Percentiles rank a stretch among this genome's conserved stretches.
phyloP scores from a whole-genome alignment of 2,329 filamentous ascomycete species.

The Diplocarpon rosae region DNA sequence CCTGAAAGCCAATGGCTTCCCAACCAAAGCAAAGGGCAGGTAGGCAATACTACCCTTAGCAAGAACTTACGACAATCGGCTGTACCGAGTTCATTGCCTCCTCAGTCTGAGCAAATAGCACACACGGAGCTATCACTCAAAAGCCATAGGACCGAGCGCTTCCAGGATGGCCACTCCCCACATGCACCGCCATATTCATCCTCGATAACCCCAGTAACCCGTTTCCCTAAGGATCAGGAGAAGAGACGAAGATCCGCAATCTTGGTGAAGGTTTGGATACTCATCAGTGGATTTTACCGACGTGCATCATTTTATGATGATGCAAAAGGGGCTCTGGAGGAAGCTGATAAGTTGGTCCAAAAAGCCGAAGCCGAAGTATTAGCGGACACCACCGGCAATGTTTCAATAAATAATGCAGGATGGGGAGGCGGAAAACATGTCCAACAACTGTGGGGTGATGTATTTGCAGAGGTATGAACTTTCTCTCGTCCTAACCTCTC shows the following conservation, averaged over 20 bases:
- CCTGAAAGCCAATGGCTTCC: slow-evolving; percentile 25
- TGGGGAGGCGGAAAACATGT: slow-evolving; percentile 77
- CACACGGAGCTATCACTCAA: slow-evolving; percentile 18
- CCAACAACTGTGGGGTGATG: slow-evolving; percentile 75
- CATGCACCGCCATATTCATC: slow-evolving; percentile 11
- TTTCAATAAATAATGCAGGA: slow-evolving; percentile 49
- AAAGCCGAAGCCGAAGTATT: slow-evolving; percentile 56
- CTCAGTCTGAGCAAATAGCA: slow-evolving; percentile 20
- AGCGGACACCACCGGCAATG: slow-evolving; percentile 49
- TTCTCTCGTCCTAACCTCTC: not conserved
- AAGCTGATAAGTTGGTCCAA: slow-evolving; percentile 69
- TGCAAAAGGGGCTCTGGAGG: slow-evolving; percentile 64
- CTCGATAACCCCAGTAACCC: slow-evolving; percentile 20
- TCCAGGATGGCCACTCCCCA: slow-evolving; percentile 16
- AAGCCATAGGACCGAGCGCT: slow-evolving; percentile 4
- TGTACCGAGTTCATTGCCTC: slow-evolving; percentile 13
- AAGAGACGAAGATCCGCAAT: slow-evolving; percentile 39
- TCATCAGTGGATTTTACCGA: slow-evolving; percentile 80
- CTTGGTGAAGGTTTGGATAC: slow-evolving; percentile 76
- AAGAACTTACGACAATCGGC: not conserved
- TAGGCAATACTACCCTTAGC: slow-evolving; percentile 5
- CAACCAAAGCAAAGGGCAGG: slow-evolving; percentile 3
- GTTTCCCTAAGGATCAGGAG: slow-evolving; percentile 44
- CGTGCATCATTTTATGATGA: slow-evolving; percentile 73
- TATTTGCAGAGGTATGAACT: slow-evolving; percentile 62